phyloP scores from a whole-genome alignment of 163 green algal species.

The Chlorella variabilis region DNA sequence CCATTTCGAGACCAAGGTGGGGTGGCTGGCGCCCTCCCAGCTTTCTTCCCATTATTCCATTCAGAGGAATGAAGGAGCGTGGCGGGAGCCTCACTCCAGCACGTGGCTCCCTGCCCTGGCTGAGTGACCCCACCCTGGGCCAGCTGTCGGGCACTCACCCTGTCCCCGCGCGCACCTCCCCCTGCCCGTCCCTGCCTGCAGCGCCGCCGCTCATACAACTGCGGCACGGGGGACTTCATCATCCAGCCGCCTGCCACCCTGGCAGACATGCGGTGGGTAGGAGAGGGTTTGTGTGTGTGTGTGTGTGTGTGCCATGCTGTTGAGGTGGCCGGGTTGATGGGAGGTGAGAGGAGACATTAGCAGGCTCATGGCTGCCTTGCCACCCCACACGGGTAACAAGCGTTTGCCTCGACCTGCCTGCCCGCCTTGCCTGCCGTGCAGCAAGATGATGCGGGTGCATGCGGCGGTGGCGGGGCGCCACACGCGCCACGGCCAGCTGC shows the following conservation, averaged over 20 bases:
- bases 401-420: neutral
- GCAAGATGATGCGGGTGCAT: slow-evolving; percentile 49
- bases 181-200: neutral
- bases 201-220: slow-evolving; percentile 51
- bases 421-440: neutral
- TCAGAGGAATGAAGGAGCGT: neutral
- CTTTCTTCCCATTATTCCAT: neutral
- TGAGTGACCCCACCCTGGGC: too few relatives aligned
- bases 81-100: neutral
- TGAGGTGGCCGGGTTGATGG: too few relatives aligned
- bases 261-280: slow-evolving; percentile 17
- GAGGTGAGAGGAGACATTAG: neutral
- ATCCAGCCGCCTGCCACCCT: slow-evolving; percentile 52
- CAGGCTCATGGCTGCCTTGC: neutral
- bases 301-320: neutral
- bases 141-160: too few relatives aligned
- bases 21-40: neutral
- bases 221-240: slow-evolving; percentile 51
- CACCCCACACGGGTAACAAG: too few relatives aligned
- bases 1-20: slow-evolving; percentile 57
- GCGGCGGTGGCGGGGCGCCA: slow-evolving; percentile 35
- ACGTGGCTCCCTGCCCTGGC: too few relatives aligned
- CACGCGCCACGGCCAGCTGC: slow-evolving; percentile 46
- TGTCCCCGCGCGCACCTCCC: too few relatives aligned
- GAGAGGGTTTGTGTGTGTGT: too few relatives aligned